Percentiles rank a stretch among this genome's conserved stretches.
Conservation (phyloP, 306 rosid genomes). For the Luffa acutangula region DNA sequence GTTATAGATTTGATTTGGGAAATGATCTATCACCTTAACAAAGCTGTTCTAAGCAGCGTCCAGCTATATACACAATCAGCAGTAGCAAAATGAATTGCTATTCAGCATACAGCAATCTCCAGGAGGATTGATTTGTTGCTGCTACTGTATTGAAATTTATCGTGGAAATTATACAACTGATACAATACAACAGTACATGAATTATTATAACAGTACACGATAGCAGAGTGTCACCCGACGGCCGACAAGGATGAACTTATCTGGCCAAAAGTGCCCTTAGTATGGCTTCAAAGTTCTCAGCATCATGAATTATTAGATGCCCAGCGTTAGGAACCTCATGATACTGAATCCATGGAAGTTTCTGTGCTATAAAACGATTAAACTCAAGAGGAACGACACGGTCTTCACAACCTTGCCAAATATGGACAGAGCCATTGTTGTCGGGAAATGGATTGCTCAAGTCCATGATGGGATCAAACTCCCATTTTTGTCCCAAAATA, state of each 20-base stretch:
- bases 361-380: slow-evolving; percentile 41
- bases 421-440: slow-evolving; percentile 41
- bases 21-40: not conserved
- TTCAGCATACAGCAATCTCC: not conserved
- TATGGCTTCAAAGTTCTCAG: slow-evolving; percentile 30
- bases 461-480: slow-evolving; percentile 23
- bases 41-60: not conserved
- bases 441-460: slow-evolving; percentile 31
- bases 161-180: not conserved
- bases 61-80: not conserved
- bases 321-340: slow-evolving; percentile 62
- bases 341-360: slow-evolving; percentile 70
- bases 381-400: slow-evolving; percentile 33
- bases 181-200: not conserved
- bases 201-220: not conserved
- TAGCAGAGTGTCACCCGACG: not conserved
- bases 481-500: slow-evolving; percentile 40
- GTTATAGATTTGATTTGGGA: not conserved
- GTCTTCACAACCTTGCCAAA: slow-evolving; percentile 65
- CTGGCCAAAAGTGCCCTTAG: slow-evolving; percentile 44
- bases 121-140: not conserved
- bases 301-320: slow-evolving; percentile 30
- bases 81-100: not conserved
- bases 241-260: not conserved
- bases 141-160: not conserved